Conservation (phyloP, 225 moss, liverwort and hornwort genomes). For the Sphagnum contortum region DNA sequence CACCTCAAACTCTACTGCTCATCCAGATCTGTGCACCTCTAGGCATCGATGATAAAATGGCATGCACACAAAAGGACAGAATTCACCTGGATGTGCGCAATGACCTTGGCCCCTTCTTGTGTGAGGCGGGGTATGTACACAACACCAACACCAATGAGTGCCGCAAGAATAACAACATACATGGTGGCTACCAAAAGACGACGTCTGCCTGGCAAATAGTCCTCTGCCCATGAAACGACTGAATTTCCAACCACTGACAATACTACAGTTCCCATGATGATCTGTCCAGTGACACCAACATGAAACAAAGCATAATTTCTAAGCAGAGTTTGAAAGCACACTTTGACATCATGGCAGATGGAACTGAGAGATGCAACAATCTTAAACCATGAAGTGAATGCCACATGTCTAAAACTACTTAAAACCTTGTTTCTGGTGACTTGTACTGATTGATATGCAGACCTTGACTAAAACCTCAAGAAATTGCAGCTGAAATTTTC, state of each 20-base stretch:
- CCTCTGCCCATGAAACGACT: slow-evolving; percentile 43
- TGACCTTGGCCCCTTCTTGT: slow-evolving; percentile 49
- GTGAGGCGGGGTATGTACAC: slow-evolving; percentile 48
- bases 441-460: no score
- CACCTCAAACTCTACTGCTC: no score
- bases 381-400: no score
- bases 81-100: slow-evolving; percentile 40
- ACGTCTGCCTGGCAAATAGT: slow-evolving; percentile 39
- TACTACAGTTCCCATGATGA: slow-evolving; percentile 52
- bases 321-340: no score
- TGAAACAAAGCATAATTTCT: background rate
- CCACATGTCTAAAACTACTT: no score
- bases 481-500: no score
- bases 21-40: no score
- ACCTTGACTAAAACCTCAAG: no score
- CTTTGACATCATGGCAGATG: no score
- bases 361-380: no score
- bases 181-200: slow-evolving; percentile 44
- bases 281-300: slow-evolving; percentile 14
- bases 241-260: slow-evolving; percentile 51
- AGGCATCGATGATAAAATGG: no score
- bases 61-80: background rate
- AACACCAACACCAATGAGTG: slow-evolving; percentile 48
- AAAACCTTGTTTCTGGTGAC: no score
- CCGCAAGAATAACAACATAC: slow-evolving; percentile 53